Conservation (phyloP, 2,329 filamentous ascomycete genomes). For the Penicillium sp. region DNA sequence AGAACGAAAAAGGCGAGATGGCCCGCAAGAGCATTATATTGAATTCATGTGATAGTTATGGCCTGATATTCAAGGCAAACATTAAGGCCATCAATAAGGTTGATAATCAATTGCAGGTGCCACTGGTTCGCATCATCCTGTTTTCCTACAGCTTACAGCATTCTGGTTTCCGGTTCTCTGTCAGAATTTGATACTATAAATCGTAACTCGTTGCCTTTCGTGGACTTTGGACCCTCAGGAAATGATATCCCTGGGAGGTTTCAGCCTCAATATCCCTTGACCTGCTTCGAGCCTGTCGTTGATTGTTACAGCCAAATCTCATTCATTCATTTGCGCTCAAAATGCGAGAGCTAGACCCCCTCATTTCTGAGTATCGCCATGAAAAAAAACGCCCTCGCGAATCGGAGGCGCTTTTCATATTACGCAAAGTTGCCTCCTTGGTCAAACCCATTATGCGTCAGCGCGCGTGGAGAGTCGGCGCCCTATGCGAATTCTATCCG, state of each 20-base stretch:
- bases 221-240: not conserved
- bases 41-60: not conserved
- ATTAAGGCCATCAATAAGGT: not conserved
- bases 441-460: slow-evolving; percentile 96
- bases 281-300: not conserved
- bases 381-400: slow-evolving; percentile 54
- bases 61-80: not conserved
- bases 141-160: not conserved
- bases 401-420: slow-evolving; percentile 59
- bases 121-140: slow-evolving; percentile 2
- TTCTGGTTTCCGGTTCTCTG: not conserved
- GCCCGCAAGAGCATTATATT: not conserved
- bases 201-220: not conserved
- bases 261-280: not conserved
- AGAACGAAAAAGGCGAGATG: not conserved
- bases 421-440: slow-evolving; percentile 81
- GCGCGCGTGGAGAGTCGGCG: slow-evolving; percentile 75
- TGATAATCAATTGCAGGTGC: slow-evolving; percentile 19
- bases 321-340: slow-evolving; percentile 16
- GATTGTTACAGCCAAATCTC: not conserved
- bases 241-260: slow-evolving; percentile 13
- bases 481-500: slow-evolving; percentile 85
- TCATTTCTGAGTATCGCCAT: slow-evolving; percentile 58
- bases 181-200: slow-evolving; percentile 5
- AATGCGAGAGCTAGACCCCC: slow-evolving; percentile 52